Evolutionary conservation across 192 early-diverging fungal genomes (phyloP).

Genomic region (Backusella luteola): DNA sequence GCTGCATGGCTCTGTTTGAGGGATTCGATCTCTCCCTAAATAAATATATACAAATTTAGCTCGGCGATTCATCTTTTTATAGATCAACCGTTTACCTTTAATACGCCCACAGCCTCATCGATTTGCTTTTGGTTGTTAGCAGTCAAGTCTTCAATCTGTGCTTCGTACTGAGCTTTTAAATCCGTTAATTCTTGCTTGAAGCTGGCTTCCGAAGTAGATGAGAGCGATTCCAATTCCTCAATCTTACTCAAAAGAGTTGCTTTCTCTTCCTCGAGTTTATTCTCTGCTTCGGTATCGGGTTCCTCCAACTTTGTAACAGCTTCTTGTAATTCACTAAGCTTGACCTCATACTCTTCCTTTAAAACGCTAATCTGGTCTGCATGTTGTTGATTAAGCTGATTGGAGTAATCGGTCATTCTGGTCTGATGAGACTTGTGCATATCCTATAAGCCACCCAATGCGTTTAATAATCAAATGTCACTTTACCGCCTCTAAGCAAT

Average conservation of each 20-base stretch:
- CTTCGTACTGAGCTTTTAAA: not conserved
- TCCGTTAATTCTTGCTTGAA: not conserved
- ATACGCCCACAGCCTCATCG: not conserved
- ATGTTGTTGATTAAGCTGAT: slow-evolving; percentile 20
- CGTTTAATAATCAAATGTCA: not conserved
- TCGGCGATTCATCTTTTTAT: not conserved
- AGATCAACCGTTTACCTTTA: slow-evolving; percentile 1
- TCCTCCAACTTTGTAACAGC: slow-evolving; percentile 9
- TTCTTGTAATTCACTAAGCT: slow-evolving; percentile 12
- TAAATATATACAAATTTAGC: not conserved
- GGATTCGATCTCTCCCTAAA: slow-evolving; percentile 17
- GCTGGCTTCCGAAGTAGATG: not conserved
- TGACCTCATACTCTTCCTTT: slow-evolving; percentile 10
- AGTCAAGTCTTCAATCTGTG: not conserved
- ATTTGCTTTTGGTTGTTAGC: not conserved
- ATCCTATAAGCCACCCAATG: not conserved
- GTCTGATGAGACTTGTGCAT: slow-evolving; percentile 34
- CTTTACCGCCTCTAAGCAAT: not conserved
- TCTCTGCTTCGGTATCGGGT: slow-evolving; percentile 5
- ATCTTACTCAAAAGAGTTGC: slow-evolving; percentile 3
- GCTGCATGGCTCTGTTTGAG: slow-evolving; percentile 6
- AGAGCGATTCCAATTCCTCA: slow-evolving; percentile 8
- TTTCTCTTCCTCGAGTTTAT: slow-evolving; percentile 5
- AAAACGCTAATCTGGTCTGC: slow-evolving; percentile 11
- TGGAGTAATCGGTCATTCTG: slow-evolving; percentile 19